These are phyloP conservation scores for Aspergillus texensis DNA, from an alignment of 2,329 filamentous ascomycete species.

Conservation along the genomic window DNA sequence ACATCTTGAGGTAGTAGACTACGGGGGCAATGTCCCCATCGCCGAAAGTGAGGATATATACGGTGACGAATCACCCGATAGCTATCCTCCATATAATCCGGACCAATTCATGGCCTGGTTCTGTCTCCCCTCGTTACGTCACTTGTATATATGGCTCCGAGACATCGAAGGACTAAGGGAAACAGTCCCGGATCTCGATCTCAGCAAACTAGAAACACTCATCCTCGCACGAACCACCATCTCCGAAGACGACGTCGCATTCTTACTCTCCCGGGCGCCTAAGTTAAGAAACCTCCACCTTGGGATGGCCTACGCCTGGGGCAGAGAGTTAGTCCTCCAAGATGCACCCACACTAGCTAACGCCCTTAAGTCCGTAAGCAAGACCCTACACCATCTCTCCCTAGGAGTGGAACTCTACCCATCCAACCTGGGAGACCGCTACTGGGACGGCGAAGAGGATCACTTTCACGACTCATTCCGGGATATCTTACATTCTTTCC, in stretches of 20 bases:
- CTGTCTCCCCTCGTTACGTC: background rate
- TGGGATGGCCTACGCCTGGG: background rate
- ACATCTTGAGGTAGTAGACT: constrained; percentile 1
- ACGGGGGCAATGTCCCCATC: constrained; percentile 2
- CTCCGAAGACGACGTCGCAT: background rate
- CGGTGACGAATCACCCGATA: background rate
- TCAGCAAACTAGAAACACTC: background rate
- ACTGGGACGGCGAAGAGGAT: background rate
- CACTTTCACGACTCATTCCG: background rate
- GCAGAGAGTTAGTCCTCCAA: background rate
- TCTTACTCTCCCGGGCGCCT: background rate
- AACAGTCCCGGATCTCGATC: background rate
- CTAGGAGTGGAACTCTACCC: background rate
- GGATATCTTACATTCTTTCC: background rate
- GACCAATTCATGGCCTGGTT: constrained; percentile 1
- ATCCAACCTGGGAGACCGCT: background rate
- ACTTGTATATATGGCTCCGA: background rate
- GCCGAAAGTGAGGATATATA: background rate
- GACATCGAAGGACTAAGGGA: background rate
- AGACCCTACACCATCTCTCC: background rate
- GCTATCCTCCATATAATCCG: constrained; percentile 3
- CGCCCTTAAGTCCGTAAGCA: background rate
- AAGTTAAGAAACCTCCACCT: background rate
- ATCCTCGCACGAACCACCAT: constrained; percentile 1
- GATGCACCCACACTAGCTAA: background rate